These are phyloP conservation scores for Blastocladiella emersonii DNA, from an alignment of 371 early-diverging fungal genomes.

Conservation along the genomic window DNA sequence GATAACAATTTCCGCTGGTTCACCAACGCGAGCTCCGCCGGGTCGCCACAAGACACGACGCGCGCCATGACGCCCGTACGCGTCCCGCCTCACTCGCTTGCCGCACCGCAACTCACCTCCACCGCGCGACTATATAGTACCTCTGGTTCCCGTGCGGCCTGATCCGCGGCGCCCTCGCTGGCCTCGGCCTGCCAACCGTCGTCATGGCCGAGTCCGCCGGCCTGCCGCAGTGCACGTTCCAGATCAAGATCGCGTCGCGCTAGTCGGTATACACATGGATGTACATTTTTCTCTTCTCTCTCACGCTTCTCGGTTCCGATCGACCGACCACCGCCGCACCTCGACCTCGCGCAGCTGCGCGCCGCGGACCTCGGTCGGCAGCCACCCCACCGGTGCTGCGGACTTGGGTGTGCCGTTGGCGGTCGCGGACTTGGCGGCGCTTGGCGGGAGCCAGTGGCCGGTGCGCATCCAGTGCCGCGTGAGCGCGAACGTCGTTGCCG, in stretches of 20 bases:
- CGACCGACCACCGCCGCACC: too few relatives aligned
- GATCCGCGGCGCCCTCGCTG: constrained; percentile 79
- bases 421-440: too few relatives aligned
- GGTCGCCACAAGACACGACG: constrained; percentile 57
- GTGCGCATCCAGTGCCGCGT: too few relatives aligned
- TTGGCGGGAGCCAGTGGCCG: too few relatives aligned
- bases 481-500: too few relatives aligned
- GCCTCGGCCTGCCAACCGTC: constrained; percentile 68
- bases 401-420: too few relatives aligned
- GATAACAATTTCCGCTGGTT: constrained; percentile 94
- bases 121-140: constrained; percentile 34
- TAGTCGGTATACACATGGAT: too few relatives aligned
- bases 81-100: neutral
- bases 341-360: too few relatives aligned
- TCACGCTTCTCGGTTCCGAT: too few relatives aligned
- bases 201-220: constrained; percentile 77
- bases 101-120: neutral
- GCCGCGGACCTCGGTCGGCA: too few relatives aligned
- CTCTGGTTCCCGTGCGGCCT: constrained; percentile 91
- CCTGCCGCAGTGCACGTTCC: constrained; percentile 84
- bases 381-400: too few relatives aligned
- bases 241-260: constrained; percentile 59
- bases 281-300: too few relatives aligned
- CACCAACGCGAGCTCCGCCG: constrained; percentile 66
- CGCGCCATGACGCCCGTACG: constrained; percentile 62